Evolutionary conservation across 139 green algal species (phyloP), one percentile per base, ranked within the genome.

Genomic region (Auxenochlorella pyrenoidosa): DNA sequence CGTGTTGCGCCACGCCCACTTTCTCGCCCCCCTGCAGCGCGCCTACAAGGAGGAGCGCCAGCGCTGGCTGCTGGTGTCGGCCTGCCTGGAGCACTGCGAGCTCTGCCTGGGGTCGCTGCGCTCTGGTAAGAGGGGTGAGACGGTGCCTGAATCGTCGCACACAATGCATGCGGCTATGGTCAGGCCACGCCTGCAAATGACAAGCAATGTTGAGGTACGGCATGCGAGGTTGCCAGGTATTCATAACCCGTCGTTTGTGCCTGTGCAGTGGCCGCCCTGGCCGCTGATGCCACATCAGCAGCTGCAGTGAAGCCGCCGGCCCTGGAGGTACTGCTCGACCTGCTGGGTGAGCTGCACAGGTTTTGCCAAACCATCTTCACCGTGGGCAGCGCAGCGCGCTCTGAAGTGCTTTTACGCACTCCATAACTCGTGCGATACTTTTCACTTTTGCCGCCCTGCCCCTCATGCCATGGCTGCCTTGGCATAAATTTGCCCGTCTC

Each of bases 61-160:
- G 90, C 93, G 94, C 78, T 97, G 94, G 94, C 86, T 96, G 90
- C 86, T 97, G 84, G 91, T 91, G 58, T 88, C 84, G 13, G 92
- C 87, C 24, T 89, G 82, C 60, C 87, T 96, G 38, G 87, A 94
- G 72, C 94, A 97, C 86, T 79, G 94, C 84, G 73, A 90, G 79
- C 41, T 90, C 18, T 82, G 43, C 15, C 86, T 96, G 43, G 86
- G 19, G 32, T 38, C 43, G 16, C 66, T 79, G 60, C 58, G 79
- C 36, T 71, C 79, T 8, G 43, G 51, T 60, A 54, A 26, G 78
- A 38, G 47, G 16, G 22, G 47, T 54, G 47, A 54, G 47, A 54
- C 10, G 47, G 47, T 54, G 47, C n/a, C n/a, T n/a, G n/a, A n/a
- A n/a, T n/a, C n/a, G n/a, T n/a, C n/a, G n/a, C n/a, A n/a, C n/a